Percentiles rank a stretch among this genome's conserved stretches.
Evolutionary conservation across 768 basidiomycete genomes (phyloP).

Genomic region (Mycena maculata): DNA sequence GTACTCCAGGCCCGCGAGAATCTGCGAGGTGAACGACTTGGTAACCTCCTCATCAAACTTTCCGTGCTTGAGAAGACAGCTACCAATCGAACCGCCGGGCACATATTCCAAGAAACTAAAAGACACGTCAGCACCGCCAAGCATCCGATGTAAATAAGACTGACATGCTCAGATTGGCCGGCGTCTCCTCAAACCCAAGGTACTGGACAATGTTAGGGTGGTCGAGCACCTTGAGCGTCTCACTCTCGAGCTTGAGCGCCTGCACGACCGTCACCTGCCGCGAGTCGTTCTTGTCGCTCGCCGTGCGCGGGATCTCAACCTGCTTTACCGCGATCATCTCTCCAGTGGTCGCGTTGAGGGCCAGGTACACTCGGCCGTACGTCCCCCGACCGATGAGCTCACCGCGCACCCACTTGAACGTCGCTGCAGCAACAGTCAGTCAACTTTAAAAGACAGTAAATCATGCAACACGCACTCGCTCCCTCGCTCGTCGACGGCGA

Average conservation of each 20-base stretch:
- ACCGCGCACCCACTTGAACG: constrained; percentile 98
- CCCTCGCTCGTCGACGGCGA: constrained; percentile 64
- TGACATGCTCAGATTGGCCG: constrained; percentile 90
- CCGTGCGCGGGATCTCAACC: constrained; percentile 93
- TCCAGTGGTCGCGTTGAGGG: constrained; percentile 94
- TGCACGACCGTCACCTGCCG: constrained; percentile 89
- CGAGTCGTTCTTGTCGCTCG: constrained; percentile 90
- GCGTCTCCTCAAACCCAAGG: constrained; percentile 93
- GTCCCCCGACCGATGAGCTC: constrained; percentile 98
- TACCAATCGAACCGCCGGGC: constrained; percentile 94
- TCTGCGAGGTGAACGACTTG: constrained; percentile 92
- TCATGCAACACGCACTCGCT: constrained; percentile 66
- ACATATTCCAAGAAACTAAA: constrained; percentile 97
- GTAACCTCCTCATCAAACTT: constrained; percentile 93
- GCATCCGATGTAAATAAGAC: constrained; percentile 43
- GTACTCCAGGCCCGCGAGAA: constrained; percentile 91
- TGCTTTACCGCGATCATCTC: constrained; percentile 99
- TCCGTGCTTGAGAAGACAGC: constrained; percentile 90
- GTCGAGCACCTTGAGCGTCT: constrained; percentile 95
- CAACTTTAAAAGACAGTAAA: neutral
- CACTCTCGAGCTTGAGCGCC: constrained; percentile 94
- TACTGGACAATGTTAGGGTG: constrained; percentile 98
- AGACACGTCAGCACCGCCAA: constrained; percentile 11
- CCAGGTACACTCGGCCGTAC: constrained; percentile 96
- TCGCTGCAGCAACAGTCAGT: constrained; percentile 59